Base-by-base conservation (phyloP, 2,329 filamentous ascomycete species). In the Cladorrhinum sp. region DNA sequence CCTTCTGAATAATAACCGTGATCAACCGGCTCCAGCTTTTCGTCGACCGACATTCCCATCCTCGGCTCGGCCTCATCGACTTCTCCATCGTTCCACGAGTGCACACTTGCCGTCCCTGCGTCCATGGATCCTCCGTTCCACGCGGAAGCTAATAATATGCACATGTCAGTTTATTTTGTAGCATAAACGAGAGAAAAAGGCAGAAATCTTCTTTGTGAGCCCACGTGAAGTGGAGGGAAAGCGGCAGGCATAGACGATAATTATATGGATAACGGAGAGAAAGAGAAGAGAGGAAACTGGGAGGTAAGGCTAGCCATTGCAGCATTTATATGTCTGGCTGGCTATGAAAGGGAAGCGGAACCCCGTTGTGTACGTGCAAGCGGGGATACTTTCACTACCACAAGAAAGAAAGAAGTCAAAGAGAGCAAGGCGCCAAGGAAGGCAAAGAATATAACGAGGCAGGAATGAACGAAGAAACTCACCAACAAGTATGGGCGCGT, bases 91-190 rank as follows among this genome's bases (percentile, higher is more conserved):
- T 92, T 92, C 81, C 88, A 95, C 1, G 85, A 85, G 71, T 96
- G 92, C 18, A 94, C 73, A 0, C 89, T 89, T 64, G 90, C 92
- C 1, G 91, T 94, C 12, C 67, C 68, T 9, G 90, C 91, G 16
- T 86, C 82, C 73, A 89, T 86, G 53, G 86, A 87, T 76, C 86
- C 90, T 21, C 90, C 90, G 66, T 93, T 93, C 87, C 91, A 92
- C 0, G 88, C 86, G 8, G 92, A 95, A 42, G 92, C 92, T 91
- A n/a, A 64, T 48, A 21, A 52, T 16, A 20, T 16, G 3, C 42
- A 46, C 6, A 30, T 3, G 46, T 66, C 64, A 67, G 60, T 16
- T 1, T 4, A 57, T 24, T 48, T 20, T 12, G 18, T 42, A 16
- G 7, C 24, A 5, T 16, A 36, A 9, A 21, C 14, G 54, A 21